A percentile compares a stretch with the other conserved stretches of the same genome.
Evolutionary conservation across 495 filamentous ascomycete species (phyloP).

Genomic region (Gamarada debralockiae): DNA sequence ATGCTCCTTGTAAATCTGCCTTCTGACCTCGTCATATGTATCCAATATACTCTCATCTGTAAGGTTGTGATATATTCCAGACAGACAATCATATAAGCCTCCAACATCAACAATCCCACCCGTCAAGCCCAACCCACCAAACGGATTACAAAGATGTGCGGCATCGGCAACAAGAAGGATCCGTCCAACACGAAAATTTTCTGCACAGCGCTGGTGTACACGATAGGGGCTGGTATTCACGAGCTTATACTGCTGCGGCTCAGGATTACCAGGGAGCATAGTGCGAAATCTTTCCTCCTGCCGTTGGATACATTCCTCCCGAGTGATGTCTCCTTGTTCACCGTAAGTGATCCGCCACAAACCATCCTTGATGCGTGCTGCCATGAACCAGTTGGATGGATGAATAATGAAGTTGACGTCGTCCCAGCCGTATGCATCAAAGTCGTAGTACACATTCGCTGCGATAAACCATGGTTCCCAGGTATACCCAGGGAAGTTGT

Average conservation of each 20-base stretch:
- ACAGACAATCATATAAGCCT: constrained; percentile 50
- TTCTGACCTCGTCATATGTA: constrained; percentile 52
- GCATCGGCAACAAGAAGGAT: constrained; percentile 59
- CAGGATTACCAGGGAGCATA: constrained; percentile 55
- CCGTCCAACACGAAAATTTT: constrained; percentile 50
- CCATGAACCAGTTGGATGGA: constrained; percentile 59
- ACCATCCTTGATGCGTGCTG: constrained; percentile 51
- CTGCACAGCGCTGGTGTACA: constrained; percentile 58
- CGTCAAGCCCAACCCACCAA: constrained; percentile 35
- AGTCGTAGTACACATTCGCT: constrained; percentile 61
- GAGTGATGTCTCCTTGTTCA: constrained; percentile 45
- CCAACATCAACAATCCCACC: constrained; percentile 58
- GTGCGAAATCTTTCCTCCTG: constrained; percentile 50
- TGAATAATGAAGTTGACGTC: constrained; percentile 59
- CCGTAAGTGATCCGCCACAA: constrained; percentile 60
- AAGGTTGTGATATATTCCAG: constrained; percentile 47
- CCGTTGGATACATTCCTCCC: constrained; percentile 48
- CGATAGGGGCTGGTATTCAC: constrained; percentile 54
- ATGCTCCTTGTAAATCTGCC: constrained; percentile 48
- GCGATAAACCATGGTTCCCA: constrained; percentile 57
- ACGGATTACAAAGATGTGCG: constrained; percentile 55
- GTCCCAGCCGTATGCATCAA: constrained; percentile 47
- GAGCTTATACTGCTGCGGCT: constrained; percentile 51
- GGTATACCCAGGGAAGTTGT: constrained; percentile 56
- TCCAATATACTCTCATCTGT: constrained; percentile 55